phyloP scores from a whole-genome alignment of 306 rosid species.

The Adenanthera pavonina region DNA sequence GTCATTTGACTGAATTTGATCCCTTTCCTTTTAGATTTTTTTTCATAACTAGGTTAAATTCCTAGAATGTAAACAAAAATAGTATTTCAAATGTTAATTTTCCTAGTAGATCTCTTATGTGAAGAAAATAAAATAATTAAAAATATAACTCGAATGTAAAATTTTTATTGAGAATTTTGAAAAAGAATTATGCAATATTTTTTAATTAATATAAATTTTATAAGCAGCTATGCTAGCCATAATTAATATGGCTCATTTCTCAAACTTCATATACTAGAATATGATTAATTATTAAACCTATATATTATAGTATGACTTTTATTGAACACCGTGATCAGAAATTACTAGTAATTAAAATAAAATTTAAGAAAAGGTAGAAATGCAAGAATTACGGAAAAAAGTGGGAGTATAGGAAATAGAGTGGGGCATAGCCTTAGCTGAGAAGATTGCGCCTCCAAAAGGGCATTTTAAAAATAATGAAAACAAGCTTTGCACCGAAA shows the following conservation, averaged over 20 bases:
- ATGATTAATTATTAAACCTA: too few species aligned
- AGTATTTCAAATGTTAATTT: too few species aligned
- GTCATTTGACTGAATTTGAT: not conserved
- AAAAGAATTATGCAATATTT: too few species aligned
- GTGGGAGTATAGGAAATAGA: not conserved
- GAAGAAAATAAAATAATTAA: too few species aligned
- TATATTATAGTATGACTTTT: not conserved
- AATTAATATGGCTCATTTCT: too few species aligned
- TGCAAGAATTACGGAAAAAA: constrained; percentile 53
- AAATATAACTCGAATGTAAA: too few species aligned
- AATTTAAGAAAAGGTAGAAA: not conserved
- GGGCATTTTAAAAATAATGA: not conserved
- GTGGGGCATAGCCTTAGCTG: not conserved
- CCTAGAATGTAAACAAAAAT: too few species aligned
- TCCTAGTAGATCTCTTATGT: too few species aligned
- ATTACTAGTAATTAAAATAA: not conserved
- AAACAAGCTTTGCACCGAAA: constrained; percentile 66
- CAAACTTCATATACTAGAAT: too few species aligned
- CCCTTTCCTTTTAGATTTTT: not conserved
- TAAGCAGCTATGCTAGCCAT: too few species aligned
- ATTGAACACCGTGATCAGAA: not conserved
- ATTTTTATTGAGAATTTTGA: too few species aligned
- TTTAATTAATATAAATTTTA: too few species aligned
- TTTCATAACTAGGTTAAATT: not conserved
- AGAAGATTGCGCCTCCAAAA: constrained; percentile 28